A percentile compares a stretch with the other conserved stretches of the same genome.
These are phyloP conservation scores for Dittrichia graveolens DNA, from an alignment of 129 eudicot species.

Conservation along the genomic window DNA sequence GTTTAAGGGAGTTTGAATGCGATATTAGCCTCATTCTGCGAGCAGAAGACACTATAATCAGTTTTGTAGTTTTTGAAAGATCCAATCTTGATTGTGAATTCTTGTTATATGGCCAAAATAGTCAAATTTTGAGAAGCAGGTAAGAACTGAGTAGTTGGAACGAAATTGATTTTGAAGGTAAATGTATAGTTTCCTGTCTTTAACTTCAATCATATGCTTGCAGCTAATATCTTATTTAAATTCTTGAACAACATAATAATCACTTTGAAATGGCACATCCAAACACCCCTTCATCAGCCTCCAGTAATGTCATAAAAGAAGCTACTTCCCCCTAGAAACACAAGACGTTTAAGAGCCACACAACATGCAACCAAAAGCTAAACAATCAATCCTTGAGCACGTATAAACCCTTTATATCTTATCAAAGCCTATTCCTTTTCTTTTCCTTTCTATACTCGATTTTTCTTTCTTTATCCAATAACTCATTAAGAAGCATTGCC, in stretches of 20 bases:
- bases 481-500: no score
- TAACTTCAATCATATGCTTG: not conserved
- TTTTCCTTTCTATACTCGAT: no score
- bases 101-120: not conserved
- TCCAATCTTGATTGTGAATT: not conserved
- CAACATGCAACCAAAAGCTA: constrained; percentile 19
- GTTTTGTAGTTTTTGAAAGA: not conserved
- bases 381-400: not conserved
- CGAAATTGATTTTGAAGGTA: not conserved
- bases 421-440: no score
- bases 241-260: not conserved
- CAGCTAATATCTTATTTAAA: not conserved
- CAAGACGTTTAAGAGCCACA: not conserved
- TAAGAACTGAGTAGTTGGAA: not conserved
- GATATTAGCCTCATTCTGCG: no score
- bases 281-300: not conserved
- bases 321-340: not conserved
- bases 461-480: no score
- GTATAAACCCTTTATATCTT: not conserved
- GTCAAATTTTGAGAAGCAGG: not conserved
- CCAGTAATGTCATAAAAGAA: constrained; percentile 2
- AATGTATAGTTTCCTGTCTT: not conserved
- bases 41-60: not conserved
- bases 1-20: no score
- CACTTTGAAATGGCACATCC: not conserved